These are phyloP conservation scores for Colletotrichum truncatum DNA, from an alignment of 2,329 filamentous ascomycete genomes.

Conservation along the genomic window DNA sequence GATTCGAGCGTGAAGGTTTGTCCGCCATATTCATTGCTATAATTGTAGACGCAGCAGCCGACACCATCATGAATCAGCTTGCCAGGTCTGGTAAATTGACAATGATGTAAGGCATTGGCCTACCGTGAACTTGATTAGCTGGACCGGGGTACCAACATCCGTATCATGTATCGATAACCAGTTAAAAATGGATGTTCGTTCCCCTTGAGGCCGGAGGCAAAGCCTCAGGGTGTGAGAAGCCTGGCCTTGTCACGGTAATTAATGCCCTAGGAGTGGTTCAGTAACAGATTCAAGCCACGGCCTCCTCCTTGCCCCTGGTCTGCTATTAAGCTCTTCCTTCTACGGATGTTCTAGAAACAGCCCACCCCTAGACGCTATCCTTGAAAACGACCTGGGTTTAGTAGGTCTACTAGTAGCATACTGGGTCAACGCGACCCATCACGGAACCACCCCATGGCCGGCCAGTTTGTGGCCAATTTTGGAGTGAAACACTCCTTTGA, in stretches of 20 bases:
- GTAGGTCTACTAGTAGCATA: too few relatives aligned
- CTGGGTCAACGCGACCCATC: background rate
- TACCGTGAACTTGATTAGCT: background rate
- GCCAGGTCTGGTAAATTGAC: background rate
- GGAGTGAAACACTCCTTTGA: conserved; percentile 5
- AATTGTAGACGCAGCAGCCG: too few relatives aligned
- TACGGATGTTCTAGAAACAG: conserved; percentile 7
- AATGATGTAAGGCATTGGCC: background rate
- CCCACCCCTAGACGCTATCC: background rate
- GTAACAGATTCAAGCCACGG: background rate
- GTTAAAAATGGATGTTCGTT: background rate
- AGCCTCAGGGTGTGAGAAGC: background rate
- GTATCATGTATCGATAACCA: background rate
- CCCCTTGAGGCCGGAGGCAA: background rate
- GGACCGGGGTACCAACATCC: background rate
- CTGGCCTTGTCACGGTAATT: background rate
- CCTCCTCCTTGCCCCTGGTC: background rate
- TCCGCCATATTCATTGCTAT: background rate
- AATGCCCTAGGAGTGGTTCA: background rate
- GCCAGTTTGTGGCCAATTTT: background rate
- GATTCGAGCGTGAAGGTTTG: background rate
- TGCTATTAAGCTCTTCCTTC: conserved; percentile 1
- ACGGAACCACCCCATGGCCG: background rate
- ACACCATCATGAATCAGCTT: too few relatives aligned
- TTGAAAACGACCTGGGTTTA: background rate